Base-by-base conservation (phyloP, 108 stramenopile genomes). In the Cyclostephanos tholiformis region DNA sequence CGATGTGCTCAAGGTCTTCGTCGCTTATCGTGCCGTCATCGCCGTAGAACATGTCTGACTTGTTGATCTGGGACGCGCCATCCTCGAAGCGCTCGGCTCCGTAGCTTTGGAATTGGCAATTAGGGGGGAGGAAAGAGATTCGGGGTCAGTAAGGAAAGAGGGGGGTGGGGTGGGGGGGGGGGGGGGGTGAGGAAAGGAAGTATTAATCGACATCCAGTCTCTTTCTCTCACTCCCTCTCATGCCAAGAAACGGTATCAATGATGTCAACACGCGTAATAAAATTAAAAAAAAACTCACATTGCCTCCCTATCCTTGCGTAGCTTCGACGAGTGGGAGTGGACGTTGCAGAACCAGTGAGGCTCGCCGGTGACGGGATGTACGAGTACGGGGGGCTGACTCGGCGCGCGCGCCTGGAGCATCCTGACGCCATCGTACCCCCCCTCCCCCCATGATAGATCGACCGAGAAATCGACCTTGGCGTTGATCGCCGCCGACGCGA, bases 311-410 rank as follows among this genome's bases (percentile, higher is more conserved):
- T 93, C 80, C 77, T 96, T 91, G 30, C 95, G 83, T 19, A 96
- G 83, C 64, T 86, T 85, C 38, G 84, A 81, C n/a, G 88, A 89
- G 74, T 96, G 95, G 19, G 89, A 91, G 76, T 96, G 95, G 19
- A 96, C 92, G 75, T 96, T 93, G 69, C 92, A 96, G 81, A 96
- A 96, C 95, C 95, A 96, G 30, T 91, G 91, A 20, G 95, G 91
- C 57, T 92, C 95, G 35, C 89, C 88, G 14, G 92, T 89, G 11
- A 91, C 86, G 16, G 95, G 95, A 72, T 96, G 92, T 1, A 84
- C 39, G 19, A 96, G 90, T 79, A 93, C 91, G 2, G 95, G 91
- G 32, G 95, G 95, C 68, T 96, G 95, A 58, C 80, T 69, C 6
- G 92, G 92, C 17, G 95, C 92, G 8, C 92, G 77, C 27, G 92